These are phyloP conservation scores for Leccinum aurantiacum DNA, from an alignment of 768 basidiomycete genomes.

Conservation along the genomic window DNA sequence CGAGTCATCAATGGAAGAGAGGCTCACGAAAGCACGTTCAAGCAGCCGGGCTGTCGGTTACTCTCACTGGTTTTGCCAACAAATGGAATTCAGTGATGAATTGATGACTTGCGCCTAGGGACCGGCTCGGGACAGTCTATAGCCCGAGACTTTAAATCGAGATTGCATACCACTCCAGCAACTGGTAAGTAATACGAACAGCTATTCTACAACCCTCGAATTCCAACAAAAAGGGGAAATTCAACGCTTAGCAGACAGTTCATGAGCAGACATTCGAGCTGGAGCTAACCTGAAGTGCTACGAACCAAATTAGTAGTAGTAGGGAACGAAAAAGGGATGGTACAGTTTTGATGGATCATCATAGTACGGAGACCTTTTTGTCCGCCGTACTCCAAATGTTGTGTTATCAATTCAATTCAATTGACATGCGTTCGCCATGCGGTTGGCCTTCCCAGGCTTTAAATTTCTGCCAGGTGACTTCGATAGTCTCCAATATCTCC, in stretches of 20 bases:
- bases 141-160: too few relatives aligned
- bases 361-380: background rate
- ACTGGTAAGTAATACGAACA: too few relatives aligned
- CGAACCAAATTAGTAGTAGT: too few relatives aligned
- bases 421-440: constrained; percentile 1
- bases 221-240: background rate
- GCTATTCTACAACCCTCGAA: background rate
- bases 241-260: background rate
- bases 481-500: background rate
- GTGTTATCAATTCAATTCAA: background rate
- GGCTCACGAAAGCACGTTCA: background rate
- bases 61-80: too few relatives aligned
- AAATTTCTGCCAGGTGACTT: background rate
- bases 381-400: background rate
- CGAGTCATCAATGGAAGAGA: background rate
- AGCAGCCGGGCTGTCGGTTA: too few relatives aligned
- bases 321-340: background rate
- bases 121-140: too few relatives aligned
- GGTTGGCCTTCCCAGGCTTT: constrained; percentile 1
- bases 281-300: too few relatives aligned
- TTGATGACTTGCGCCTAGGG: too few relatives aligned
- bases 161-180: too few relatives aligned
- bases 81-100: too few relatives aligned
- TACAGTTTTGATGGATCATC: background rate
- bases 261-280: too few relatives aligned